Percentiles rank a stretch among this genome's conserved stretches.
Conservation (phyloP, 1,139 yeast species). For the Spathaspora sp. region DNA sequence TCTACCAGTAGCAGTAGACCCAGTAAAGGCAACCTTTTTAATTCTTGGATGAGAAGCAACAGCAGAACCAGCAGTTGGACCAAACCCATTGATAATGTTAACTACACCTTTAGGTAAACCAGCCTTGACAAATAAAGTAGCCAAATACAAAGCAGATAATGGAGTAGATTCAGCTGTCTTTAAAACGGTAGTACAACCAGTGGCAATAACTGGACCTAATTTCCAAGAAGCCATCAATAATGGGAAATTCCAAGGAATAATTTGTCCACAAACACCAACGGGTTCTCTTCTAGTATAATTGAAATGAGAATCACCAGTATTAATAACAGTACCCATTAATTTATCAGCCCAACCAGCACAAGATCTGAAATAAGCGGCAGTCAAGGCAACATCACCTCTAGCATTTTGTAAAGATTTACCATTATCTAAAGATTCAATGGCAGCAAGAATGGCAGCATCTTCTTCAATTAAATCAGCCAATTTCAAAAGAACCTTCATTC, state of each 20-base stretch:
- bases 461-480: slow-evolving; percentile 65
- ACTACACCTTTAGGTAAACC: slow-evolving; percentile 81
- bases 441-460: slow-evolving; percentile 57
- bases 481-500: slow-evolving; percentile 54
- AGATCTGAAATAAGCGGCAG: slow-evolving; percentile 63
- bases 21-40: slow-evolving; percentile 82
- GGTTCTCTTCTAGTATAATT: slow-evolving; percentile 65
- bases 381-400: slow-evolving; percentile 58
- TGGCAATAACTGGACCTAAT: slow-evolving; percentile 78
- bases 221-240: slow-evolving; percentile 84
- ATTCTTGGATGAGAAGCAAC: slow-evolving; percentile 66
- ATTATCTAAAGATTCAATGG: slow-evolving; percentile 75
- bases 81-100: slow-evolving; percentile 75
- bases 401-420: slow-evolving; percentile 68
- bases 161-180: slow-evolving; percentile 87
- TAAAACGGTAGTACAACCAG: slow-evolving; percentile 78
- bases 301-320: slow-evolving; percentile 60
- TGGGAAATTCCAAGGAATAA: slow-evolving; percentile 90
- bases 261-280: slow-evolving; percentile 78
- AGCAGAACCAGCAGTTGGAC: slow-evolving; percentile 76
- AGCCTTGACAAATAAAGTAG: slow-evolving; percentile 61
- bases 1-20: slow-evolving; percentile 82
- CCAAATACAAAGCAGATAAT: slow-evolving; percentile 67
- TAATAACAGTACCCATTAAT: slow-evolving; percentile 64
- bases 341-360: slow-evolving; percentile 89